phyloP scores from a whole-genome alignment of 306 rosid genomes.

The Ormosia emarginata region DNA sequence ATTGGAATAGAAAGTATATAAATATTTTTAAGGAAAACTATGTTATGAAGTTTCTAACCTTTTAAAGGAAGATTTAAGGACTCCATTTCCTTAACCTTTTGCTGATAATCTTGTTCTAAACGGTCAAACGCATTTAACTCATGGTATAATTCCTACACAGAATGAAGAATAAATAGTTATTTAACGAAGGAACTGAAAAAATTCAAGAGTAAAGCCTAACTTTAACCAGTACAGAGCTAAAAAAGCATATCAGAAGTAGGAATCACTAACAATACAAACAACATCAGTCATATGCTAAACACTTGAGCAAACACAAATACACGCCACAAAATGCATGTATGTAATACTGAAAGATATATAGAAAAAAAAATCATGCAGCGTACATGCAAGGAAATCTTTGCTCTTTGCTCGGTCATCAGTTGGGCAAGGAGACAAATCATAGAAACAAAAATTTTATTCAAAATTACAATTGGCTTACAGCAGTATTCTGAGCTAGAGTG shows the following conservation, averaged over 20 bases:
- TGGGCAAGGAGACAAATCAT: not conserved
- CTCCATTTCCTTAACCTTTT: constrained; percentile 68
- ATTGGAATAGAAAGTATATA: not conserved
- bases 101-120: constrained; percentile 78
- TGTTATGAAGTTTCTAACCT: constrained; percentile 47
- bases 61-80: constrained; percentile 63
- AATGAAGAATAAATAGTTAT: constrained; percentile 2
- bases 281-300: not conserved
- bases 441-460: constrained; percentile 2
- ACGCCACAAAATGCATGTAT: not conserved
- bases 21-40: not conserved
- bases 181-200: not conserved
- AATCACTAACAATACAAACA: not conserved
- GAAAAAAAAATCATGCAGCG: not conserved
- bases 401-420: constrained; percentile 10
- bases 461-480: constrained; percentile 56
- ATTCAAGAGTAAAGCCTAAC: not conserved
- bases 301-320: not conserved
- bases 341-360: not conserved
- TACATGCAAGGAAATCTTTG: not conserved
- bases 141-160: constrained; percentile 74
- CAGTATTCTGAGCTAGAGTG: constrained; percentile 57
- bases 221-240: not conserved
- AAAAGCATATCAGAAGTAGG: not conserved
- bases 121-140: constrained; percentile 67